phyloP scores from a whole-genome alignment of 2,329 filamentous ascomycete species.

The Monosporascus sp. region DNA sequence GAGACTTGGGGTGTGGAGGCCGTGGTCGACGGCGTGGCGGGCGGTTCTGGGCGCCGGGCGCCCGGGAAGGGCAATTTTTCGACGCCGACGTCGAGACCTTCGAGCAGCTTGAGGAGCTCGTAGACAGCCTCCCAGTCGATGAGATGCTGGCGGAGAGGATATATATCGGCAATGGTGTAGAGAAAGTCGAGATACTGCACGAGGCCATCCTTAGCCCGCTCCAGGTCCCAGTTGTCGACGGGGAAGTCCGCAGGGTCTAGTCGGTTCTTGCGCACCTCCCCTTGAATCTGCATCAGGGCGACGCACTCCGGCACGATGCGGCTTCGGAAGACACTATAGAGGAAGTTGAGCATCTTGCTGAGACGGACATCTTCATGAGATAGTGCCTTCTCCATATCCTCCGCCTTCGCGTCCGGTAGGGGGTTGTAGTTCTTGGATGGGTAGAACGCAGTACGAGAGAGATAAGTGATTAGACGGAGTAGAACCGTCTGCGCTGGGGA shows the following conservation, averaged over 20 bases:
- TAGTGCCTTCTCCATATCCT: constrained; percentile 19
- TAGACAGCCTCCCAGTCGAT: constrained; percentile 90
- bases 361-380: constrained; percentile 50
- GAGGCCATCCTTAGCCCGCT: constrained; percentile 89
- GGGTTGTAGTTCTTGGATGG: constrained; percentile 32
- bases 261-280: constrained; percentile 74
- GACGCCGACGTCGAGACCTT: constrained; percentile 81
- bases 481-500: constrained; percentile 92
- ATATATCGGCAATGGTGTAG: constrained; percentile 79
- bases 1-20: constrained; percentile 23
- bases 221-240: constrained; percentile 95
- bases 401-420: constrained; percentile 16
- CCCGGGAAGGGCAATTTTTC: constrained; percentile 70
- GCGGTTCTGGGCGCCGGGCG: constrained; percentile 23
- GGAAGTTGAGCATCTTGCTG: constrained; percentile 71
- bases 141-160: constrained; percentile 75
- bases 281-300: constrained; percentile 89
- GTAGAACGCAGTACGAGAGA: constrained; percentile 62
- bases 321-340: constrained; percentile 87
- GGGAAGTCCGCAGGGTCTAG: constrained; percentile 83
- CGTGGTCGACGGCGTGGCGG: constrained; percentile 30
- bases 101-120: constrained; percentile 81
- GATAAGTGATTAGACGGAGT: constrained; percentile 83
- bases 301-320: constrained; percentile 92
- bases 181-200: constrained; percentile 94